A percentile compares a stretch with the other conserved stretches of the same genome.
Evolutionary conservation across 495 filamentous ascomycete genomes (phyloP).

Genomic region (Glonium stellatum): DNA sequence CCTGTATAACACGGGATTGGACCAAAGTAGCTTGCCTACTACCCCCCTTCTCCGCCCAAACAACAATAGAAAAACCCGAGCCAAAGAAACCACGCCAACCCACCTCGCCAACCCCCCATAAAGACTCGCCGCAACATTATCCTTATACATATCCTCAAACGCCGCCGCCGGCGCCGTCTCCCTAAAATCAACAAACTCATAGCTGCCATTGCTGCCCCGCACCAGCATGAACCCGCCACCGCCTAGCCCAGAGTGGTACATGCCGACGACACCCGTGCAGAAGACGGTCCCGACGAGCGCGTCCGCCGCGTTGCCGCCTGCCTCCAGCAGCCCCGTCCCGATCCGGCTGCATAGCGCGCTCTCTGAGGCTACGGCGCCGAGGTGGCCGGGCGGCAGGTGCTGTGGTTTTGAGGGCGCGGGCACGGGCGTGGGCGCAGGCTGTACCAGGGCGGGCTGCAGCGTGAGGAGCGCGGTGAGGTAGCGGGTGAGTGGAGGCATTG

Average conservation of each 20-base stretch:
- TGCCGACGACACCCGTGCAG: constrained; percentile 43
- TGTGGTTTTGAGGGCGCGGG: constrained; percentile 14
- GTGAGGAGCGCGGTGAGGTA: constrained; percentile 21
- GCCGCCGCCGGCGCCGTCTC: constrained; percentile 77
- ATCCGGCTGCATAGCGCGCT: constrained; percentile 67
- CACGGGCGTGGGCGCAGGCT: background rate
- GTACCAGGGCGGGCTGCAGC: constrained; percentile 15
- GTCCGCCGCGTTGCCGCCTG: constrained; percentile 34
- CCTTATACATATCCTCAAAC: constrained; percentile 70
- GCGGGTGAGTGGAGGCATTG: constrained; percentile 6
- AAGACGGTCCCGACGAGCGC: constrained; percentile 36
- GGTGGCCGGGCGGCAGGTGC: constrained; percentile 3
- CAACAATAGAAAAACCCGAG: background rate
- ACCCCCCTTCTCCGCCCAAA: no score
- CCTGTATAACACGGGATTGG: no score
- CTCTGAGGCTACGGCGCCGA: constrained; percentile 75
- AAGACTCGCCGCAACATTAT: constrained; percentile 34
- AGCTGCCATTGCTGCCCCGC: constrained; percentile 53
- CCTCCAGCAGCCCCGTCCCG: constrained; percentile 61
- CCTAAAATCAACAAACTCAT: constrained; percentile 77
- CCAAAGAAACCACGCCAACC: background rate
- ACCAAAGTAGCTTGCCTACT: no score
- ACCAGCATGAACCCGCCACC: constrained; percentile 87
- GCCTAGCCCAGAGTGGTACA: constrained; percentile 68
- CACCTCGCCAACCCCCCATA: constrained; percentile 62